Conservation (phyloP, 768 basidiomycete species). For the Lactifluus pinguis region DNA sequence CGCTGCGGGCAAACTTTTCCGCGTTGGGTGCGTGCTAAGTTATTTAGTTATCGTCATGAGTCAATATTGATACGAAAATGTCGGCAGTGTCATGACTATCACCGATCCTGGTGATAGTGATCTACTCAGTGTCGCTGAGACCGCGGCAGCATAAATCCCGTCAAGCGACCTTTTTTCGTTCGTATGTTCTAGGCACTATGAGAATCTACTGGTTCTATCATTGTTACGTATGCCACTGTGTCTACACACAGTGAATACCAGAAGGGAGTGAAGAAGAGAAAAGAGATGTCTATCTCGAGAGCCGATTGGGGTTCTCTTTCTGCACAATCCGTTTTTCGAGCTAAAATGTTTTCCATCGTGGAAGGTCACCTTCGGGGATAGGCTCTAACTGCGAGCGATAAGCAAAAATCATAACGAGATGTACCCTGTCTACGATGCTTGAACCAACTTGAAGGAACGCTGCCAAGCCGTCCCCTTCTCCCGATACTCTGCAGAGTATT, state of each 20-base stretch:
- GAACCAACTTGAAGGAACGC: conserved; percentile 78
- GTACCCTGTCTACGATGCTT: conserved; percentile 79
- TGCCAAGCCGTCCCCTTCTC: conserved; percentile 73
- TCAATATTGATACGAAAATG: not conserved
- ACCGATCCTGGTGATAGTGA: conserved; percentile 95
- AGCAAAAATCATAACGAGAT: not conserved
- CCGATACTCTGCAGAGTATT: conserved; percentile 86
- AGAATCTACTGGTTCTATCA: not conserved
- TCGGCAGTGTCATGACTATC: conserved; percentile 87
- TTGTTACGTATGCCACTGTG: not conserved
- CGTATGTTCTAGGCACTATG: conserved; percentile 14
- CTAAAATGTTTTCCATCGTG: conserved; percentile 69
- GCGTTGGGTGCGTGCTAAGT: conserved; percentile 48
- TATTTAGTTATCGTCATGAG: not conserved
- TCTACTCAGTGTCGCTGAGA: conserved; percentile 72
- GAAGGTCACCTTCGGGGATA: conserved; percentile 53
- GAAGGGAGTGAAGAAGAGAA: conserved; percentile 31
- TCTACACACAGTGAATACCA: not conserved
- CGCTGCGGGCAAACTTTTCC: conserved; percentile 77
- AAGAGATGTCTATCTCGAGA: conserved; percentile 65
- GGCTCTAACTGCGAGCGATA: not conserved
- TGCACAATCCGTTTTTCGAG: conserved; percentile 68
- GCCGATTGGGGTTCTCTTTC: conserved; percentile 64
- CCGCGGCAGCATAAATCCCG: conserved; percentile 29
- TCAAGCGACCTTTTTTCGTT: not conserved